Base-by-base conservation (phyloP, 306 rosid genomes). In the Trifolium fragiferum region DNA sequence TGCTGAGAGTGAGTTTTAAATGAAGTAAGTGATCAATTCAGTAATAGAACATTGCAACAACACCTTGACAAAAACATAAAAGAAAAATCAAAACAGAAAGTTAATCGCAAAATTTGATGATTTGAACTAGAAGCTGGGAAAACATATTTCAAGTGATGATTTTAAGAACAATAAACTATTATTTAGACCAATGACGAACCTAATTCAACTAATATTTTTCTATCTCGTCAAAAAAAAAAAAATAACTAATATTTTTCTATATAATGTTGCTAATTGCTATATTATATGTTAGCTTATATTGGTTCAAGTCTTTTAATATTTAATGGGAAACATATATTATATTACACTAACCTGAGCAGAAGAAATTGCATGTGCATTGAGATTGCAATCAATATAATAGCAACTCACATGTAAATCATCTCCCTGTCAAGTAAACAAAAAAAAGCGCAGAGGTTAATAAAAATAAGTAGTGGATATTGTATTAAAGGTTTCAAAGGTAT, bases 261-360 rank as follows among this genome's bases (percentile, higher is more conserved):
- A n/a, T n/a, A n/a, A n/a, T n/a, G n/a, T n/a, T n/a, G n/a, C n/a
- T n/a, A n/a, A n/a, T n/a, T n/a, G n/a, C n/a, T n/a, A n/a, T n/a
- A n/a, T n/a, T n/a, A n/a, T n/a, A n/a, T n/a, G n/a, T n/a, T n/a
- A n/a, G n/a, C n/a, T 2, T n/a, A 69, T 43, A 32, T 69, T 33
- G 55, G 11, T 81, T 65, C 20, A 46, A 47, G 10, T 11, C 59
- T 55, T 47, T 25, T 3, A 4, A 30, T 30, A 19, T 43, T 44
- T 32, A 2, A 21, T 13, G 21, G 18, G 41, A 78, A 65, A 58
- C 72, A 72, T 49, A 38, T 51, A 72, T 32, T 13, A 25, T 3
- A n/a, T n/a, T n/a, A 55, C 53, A 78, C 88, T 58, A 78, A 91
- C 98, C 97, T 91, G 97, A 73, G 98, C 92, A 50, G 96, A 82